Evolutionary conservation across 164 flowering plant species (phyloP), one percentile per base, ranked within the genome.

Genomic region (Umbilicus rupestris): DNA sequence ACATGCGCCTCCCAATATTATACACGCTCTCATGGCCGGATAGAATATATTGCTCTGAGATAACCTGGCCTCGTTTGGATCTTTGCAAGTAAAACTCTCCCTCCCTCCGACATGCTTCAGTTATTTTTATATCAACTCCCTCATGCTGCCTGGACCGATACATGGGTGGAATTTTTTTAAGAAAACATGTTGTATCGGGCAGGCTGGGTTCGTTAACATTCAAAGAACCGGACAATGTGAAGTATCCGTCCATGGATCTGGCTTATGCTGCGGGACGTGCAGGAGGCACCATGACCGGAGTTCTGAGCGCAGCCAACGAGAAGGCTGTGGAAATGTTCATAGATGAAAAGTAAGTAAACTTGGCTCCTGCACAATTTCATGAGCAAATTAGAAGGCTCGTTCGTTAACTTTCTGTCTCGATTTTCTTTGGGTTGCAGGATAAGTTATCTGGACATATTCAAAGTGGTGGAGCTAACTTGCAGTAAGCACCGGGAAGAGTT

Each of bases 211-310:
- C 97, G 0, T 75, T 94, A 35, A 89, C 97, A 44, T 94, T 94
- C 76, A 87, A 81, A 83, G 75, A 83, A 68, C 99, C 99, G 35
- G 96, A 94, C 77, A 94, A 87, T 76, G 89, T 84, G 29, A 94
- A 94, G 77, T 94, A 94, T 73, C 99, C 99, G 63, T 94, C 99
- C 28, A 88, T 94, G 97, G 83, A 88, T 78, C 85, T 94, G 64
- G 99, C 99, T 28, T 94, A 89, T 76, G 86, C 97, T 76, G 97
- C 97, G 67, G 99, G 99, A 24, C 85, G 97, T 30, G 97, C 97
- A 35, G 99, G 99, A 63, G 99, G 99, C 66, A 94, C 99, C 45
- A 94, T 94, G 99, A 94, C 99, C 12, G 97, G 97, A 68, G 99
- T 94, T 77, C 96, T 94, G 57, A 94, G 99, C 76, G 99, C 97